phyloP scores from a whole-genome alignment of 2,329 filamentous ascomycete species.

The Penicillium hordei region DNA sequence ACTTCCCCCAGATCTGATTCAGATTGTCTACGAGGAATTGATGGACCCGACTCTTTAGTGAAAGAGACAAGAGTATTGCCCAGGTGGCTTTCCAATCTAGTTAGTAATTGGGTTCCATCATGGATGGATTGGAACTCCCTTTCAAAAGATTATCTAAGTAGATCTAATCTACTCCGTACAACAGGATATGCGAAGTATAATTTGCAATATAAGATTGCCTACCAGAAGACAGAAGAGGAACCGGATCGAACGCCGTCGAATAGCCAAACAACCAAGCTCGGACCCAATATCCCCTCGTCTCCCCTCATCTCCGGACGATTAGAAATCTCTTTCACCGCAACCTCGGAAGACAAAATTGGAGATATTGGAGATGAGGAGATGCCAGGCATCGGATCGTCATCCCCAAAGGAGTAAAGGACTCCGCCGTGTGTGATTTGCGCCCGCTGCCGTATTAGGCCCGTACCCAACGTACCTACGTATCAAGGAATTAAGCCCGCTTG shows the following conservation, averaged over 20 bases:
- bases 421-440: not conserved
- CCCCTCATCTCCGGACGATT: not conserved
- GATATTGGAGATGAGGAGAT: not conserved
- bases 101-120: not conserved
- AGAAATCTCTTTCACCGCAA: not conserved
- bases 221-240: not conserved
- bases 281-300: not conserved
- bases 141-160: not conserved
- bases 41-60: not conserved
- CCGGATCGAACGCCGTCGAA: not conserved
- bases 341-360: not conserved
- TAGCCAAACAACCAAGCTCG: not conserved
- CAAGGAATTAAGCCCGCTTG: too few species aligned
- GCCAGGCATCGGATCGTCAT: not conserved
- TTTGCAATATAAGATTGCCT: not conserved
- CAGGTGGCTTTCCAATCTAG: not conserved
- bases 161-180: not conserved
- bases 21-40: not conserved
- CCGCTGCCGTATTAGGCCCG: not conserved
- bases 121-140: not conserved
- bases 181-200: not conserved
- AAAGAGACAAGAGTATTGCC: not conserved
- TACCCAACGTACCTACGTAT: too few species aligned
- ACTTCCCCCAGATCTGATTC: not conserved
- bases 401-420: conserved; percentile 1